These are phyloP conservation scores for Fraxinus excelsior DNA, from an alignment of 257 asterid species.

Conservation along the genomic window DNA sequence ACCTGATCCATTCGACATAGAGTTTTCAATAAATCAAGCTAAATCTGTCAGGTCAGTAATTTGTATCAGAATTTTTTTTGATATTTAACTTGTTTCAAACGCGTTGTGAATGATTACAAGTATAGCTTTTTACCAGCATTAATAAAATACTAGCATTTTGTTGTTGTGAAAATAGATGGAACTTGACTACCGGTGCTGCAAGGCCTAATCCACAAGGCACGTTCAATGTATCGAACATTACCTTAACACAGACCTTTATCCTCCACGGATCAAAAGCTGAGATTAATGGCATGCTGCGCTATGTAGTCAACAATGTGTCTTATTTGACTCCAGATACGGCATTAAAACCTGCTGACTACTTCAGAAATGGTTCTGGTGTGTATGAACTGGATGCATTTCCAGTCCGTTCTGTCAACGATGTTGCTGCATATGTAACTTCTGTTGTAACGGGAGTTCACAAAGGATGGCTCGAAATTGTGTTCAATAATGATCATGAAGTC, in stretches of 20 bases:
- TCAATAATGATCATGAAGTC: constrained; percentile 35
- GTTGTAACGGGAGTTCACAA: constrained; percentile 59
- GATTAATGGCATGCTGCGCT: constrained; percentile 23
- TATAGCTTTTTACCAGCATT: not conserved
- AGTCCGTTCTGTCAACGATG: constrained; percentile 24
- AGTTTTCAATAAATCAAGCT: constrained; percentile 60
- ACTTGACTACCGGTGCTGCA: constrained; percentile 62
- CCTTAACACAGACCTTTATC: constrained; percentile 57
- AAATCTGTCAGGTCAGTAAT: constrained; percentile 47
- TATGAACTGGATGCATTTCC: constrained; percentile 57
- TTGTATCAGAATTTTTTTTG: not conserved
- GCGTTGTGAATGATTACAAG: not conserved
- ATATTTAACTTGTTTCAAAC: not conserved
- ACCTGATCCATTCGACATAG: constrained; percentile 54
- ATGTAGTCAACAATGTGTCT: constrained; percentile 54
- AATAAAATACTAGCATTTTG: not conserved
- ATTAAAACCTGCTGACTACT: constrained; percentile 60
- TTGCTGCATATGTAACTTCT: constrained; percentile 41
- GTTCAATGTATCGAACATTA: constrained; percentile 66
- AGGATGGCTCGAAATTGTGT: constrained; percentile 72
- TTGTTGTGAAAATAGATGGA: constrained; percentile 45
- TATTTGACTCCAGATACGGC: constrained; percentile 51
- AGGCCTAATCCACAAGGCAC: constrained; percentile 79
- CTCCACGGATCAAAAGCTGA: constrained; percentile 41
- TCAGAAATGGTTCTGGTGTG: constrained; percentile 55